phyloP scores from a whole-genome alignment of 169 alveolate genomes.

The Plasmodium adleri region DNA sequence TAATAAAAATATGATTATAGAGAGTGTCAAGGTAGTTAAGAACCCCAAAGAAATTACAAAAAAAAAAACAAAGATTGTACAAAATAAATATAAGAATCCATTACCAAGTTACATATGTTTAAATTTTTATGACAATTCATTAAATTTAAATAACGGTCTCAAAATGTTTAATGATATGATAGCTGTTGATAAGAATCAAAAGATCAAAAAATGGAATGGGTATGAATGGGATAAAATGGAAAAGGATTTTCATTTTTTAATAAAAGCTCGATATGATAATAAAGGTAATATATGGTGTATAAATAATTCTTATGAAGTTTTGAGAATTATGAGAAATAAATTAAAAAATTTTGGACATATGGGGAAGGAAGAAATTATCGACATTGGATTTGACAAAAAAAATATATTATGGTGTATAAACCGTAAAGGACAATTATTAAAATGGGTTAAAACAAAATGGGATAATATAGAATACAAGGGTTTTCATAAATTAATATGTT shows the following conservation, averaged over 20 bases:
- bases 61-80: neutral
- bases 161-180: constrained; percentile 37
- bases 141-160: constrained; percentile 54
- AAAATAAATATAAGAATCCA: neutral
- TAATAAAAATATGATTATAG: neutral
- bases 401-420: constrained; percentile 74
- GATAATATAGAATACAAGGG: constrained; percentile 36
- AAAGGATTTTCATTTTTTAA: constrained; percentile 33
- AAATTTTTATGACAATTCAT: constrained; percentile 32
- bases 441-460: constrained; percentile 73
- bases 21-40: neutral
- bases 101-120: constrained; percentile 17
- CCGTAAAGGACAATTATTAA: constrained; percentile 68
- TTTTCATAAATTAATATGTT: constrained; percentile 50
- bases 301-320: constrained; percentile 31
- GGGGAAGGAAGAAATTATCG: constrained; percentile 67
- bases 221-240: constrained; percentile 65
- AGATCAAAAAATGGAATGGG: constrained; percentile 72
- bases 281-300: constrained; percentile 67
- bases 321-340: constrained; percentile 26
- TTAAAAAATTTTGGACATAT: constrained; percentile 48
- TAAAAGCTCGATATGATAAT: constrained; percentile 72
- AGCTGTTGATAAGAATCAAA: constrained; percentile 40
- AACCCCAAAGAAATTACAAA: neutral
- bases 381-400: constrained; percentile 66